A percentile compares a stretch with the other conserved stretches of the same genome.
phyloP scores from a whole-genome alignment of 169 alveolate species.

The Cystoisospora suis region DNA sequence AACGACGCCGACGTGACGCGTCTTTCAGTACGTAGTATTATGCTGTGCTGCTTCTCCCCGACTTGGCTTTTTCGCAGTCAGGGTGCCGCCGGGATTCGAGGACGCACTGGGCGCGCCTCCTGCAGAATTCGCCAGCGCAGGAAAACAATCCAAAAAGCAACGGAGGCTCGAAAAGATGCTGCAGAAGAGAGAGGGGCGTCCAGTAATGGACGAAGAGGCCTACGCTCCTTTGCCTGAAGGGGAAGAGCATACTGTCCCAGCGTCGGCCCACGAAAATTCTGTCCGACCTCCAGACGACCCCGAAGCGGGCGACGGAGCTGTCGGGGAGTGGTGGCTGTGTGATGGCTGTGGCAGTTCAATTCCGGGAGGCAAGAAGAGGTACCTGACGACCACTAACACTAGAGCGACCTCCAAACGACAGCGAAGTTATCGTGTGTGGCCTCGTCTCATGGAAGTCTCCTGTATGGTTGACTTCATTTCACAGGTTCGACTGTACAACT shows the following conservation, averaged over 20 bases:
- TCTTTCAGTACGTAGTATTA: too few relatives aligned
- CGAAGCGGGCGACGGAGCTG: neutral
- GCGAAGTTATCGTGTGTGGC: neutral
- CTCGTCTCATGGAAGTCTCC: neutral
- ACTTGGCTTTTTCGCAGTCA: conserved; percentile 50
- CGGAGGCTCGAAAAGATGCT: conserved; percentile 46
- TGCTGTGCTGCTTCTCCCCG: too few relatives aligned
- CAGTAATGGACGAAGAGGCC: conserved; percentile 38
- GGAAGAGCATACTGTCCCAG: neutral
- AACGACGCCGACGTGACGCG: too few relatives aligned
- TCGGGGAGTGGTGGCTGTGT: conserved; percentile 38
- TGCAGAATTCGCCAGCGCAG: neutral
- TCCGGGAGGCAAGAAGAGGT: conserved; percentile 76
- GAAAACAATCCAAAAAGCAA: conserved; percentile 50
- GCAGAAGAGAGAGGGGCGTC: conserved; percentile 51
- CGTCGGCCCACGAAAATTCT: too few relatives aligned
- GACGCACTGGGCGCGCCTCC: conserved; percentile 13
- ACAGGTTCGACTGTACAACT: conserved; percentile 83
- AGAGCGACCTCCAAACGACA: neutral
- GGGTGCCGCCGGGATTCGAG: conserved; percentile 69
- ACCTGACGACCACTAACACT: neutral
- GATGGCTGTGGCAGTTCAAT: conserved; percentile 81
- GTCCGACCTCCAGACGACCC: too few relatives aligned
- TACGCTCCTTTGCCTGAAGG: conserved; percentile 52
- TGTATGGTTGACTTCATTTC: neutral